A percentile compares a stretch with the other conserved stretches of the same genome.
These are phyloP conservation scores for Calocybe gangraenosa DNA, from an alignment of 768 basidiomycete genomes.

Conservation along the genomic window DNA sequence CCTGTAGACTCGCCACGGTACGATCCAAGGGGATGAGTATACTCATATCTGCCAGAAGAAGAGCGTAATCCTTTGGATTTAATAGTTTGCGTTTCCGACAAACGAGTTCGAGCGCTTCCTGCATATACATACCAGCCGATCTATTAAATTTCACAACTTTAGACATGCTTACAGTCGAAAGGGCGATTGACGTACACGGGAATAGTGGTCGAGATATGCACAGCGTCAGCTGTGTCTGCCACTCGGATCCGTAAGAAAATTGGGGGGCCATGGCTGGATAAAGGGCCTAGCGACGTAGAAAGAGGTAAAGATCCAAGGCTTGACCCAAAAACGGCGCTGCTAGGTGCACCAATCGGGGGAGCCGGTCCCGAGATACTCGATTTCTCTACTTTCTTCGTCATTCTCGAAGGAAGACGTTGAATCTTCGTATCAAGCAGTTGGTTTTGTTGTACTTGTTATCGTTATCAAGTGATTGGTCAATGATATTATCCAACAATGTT, in stretches of 20 bases:
- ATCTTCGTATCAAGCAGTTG: conserved; percentile 75
- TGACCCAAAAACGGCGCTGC: conserved; percentile 45
- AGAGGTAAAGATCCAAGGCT: conserved; percentile 43
- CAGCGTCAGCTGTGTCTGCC: conserved; percentile 75
- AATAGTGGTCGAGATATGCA: conserved; percentile 86
- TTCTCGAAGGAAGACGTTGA: conserved; percentile 73
- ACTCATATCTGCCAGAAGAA: conserved; percentile 64
- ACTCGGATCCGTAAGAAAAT: conserved; percentile 82
- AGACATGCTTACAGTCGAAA: background rate
- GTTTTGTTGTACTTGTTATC: conserved; percentile 61
- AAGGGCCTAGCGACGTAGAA: conserved; percentile 67
- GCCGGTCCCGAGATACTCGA: conserved; percentile 39
- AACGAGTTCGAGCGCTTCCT: conserved; percentile 86
- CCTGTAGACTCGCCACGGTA: conserved; percentile 93
- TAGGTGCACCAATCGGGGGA: conserved; percentile 31
- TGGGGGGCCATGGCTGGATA: conserved; percentile 70
- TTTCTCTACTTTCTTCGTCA: conserved; percentile 56
- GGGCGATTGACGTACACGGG: conserved; percentile 60
- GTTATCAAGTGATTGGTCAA: conserved; percentile 22
- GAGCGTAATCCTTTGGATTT: conserved; percentile 77
- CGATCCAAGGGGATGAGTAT: conserved; percentile 88
- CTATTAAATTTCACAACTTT: conserved; percentile 28
- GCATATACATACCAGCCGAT: conserved; percentile 93
- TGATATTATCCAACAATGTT: background rate
- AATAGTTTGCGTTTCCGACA: conserved; percentile 65